These are phyloP conservation scores for Camelina hispida DNA, from an alignment of 345 rosid genomes.

Conservation along the genomic window DNA sequence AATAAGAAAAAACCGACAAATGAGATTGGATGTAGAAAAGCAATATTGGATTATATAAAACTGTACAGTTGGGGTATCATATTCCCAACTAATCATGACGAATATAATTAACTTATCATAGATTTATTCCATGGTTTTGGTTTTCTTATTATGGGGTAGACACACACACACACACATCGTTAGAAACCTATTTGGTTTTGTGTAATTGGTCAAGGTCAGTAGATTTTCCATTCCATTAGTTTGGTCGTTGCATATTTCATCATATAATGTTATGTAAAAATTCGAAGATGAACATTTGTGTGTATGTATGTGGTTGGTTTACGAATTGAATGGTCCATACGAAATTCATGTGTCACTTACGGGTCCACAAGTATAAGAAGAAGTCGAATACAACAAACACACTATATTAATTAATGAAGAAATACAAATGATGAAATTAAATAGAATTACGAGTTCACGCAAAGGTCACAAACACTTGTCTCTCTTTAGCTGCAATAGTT, in stretches of 20 bases:
- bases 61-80: conserved; percentile 41
- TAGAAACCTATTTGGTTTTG: conserved; percentile 18
- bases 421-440: conserved; percentile 5
- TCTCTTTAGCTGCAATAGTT: conserved; percentile 33
- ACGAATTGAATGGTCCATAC: conserved; percentile 26
- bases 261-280: conserved; percentile 12
- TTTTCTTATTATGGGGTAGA: conserved; percentile 11
- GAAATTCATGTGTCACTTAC: conserved; percentile 35
- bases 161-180: conserved; percentile 19
- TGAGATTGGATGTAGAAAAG: conserved; percentile 31
- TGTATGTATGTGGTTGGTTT: conserved; percentile 34
- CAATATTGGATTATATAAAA: conserved; percentile 24
- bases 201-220: conserved; percentile 7
- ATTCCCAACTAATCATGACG: conserved; percentile 44
- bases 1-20: conserved; percentile 20
- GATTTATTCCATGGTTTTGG: conserved; percentile 12
- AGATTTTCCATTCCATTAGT: conserved; percentile 6
- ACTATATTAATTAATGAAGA: conserved; percentile 30
- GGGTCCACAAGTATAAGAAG: conserved; percentile 37
- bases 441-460: conserved; percentile 35
- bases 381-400: conserved; percentile 21
- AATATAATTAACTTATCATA: conserved; percentile 36
- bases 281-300: neutral
- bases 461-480: conserved; percentile 38
- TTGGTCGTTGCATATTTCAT: conserved; percentile 8